phyloP scores from a whole-genome alignment of 1,284 basidiomycete species.

The Clitocybe nebularis region DNA sequence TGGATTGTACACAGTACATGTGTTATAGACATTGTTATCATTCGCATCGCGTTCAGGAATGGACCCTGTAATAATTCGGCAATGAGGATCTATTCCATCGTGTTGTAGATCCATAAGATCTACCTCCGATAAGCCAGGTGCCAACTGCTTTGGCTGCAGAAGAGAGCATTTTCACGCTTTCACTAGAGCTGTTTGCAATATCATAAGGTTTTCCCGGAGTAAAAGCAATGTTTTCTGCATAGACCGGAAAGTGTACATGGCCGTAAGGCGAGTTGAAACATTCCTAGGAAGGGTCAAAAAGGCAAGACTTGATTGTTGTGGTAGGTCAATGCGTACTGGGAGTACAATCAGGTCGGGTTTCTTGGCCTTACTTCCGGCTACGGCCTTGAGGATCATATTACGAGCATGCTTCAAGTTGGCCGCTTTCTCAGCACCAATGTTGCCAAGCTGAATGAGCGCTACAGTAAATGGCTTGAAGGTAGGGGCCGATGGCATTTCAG shows the following conservation, averaged over 20 bases:
- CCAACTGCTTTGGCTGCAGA: constrained; percentile 76
- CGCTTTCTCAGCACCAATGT: constrained; percentile 63
- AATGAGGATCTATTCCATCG: too few species aligned
- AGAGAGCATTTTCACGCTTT: constrained; percentile 83
- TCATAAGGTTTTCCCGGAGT: constrained; percentile 56
- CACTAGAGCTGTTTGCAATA: constrained; percentile 56
- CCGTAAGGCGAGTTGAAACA: constrained; percentile 99
- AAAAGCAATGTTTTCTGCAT: constrained; percentile 79
- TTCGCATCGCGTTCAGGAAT: constrained; percentile 78
- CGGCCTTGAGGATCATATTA: constrained; percentile 75
- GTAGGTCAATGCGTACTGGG: constrained; percentile 52
- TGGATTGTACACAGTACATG: constrained; percentile 87
- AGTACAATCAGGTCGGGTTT: constrained; percentile 85
- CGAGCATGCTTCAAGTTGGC: constrained; percentile 78
- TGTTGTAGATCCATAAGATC: constrained; percentile 16
- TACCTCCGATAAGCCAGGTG: constrained; percentile 91
- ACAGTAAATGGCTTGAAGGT: constrained; percentile 73
- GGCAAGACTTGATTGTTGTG: background rate
- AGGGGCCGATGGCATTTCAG: too few species aligned
- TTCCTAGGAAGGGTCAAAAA: constrained; percentile 52
- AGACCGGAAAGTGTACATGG: constrained; percentile 77
- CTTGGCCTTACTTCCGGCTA: constrained; percentile 29
- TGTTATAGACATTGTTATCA: constrained; percentile 84
- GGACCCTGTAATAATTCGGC: constrained; percentile 53
- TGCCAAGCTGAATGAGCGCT: constrained; percentile 83